These are phyloP conservation scores for Fonsecaea pedrosoi DNA, from an alignment of 2,329 filamentous ascomycete species.

Conservation along the genomic window DNA sequence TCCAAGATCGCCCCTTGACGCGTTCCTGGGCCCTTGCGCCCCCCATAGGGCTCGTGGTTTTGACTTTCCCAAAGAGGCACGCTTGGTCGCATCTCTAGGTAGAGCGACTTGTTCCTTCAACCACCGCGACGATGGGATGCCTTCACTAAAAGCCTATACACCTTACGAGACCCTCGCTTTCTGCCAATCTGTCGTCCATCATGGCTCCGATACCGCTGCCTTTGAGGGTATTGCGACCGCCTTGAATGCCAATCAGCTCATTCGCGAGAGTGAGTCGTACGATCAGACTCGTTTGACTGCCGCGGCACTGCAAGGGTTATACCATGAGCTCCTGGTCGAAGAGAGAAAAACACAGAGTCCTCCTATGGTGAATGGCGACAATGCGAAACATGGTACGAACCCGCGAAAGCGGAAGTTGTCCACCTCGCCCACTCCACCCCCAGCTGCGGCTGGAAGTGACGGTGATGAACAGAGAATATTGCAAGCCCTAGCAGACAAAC, in stretches of 20 bases:
- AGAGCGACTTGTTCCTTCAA: constrained; percentile 20
- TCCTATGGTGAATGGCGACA: constrained; percentile 44
- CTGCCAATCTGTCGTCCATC: constrained; percentile 76
- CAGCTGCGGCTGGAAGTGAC: constrained; percentile 14
- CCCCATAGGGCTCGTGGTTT: background rate
- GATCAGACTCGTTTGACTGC: constrained; percentile 76
- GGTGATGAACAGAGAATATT: constrained; percentile 28
- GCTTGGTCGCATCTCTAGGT: constrained; percentile 10
- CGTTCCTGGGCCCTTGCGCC: constrained; percentile 10
- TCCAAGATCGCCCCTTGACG: constrained; percentile 16
- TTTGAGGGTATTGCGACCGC: constrained; percentile 76
- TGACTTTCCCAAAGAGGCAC: background rate
- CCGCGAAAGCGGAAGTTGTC: constrained; percentile 78
- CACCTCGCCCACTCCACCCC: constrained; percentile 63
- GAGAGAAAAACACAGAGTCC: constrained; percentile 56
- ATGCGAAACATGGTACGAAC: constrained; percentile 47
- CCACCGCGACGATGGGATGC: constrained; percentile 56
- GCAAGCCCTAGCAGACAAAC: constrained; percentile 66
- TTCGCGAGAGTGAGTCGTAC: constrained; percentile 73
- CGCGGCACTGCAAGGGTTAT: constrained; percentile 79
- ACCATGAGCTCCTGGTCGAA: constrained; percentile 76
- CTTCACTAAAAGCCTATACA: constrained; percentile 72
- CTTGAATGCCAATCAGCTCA: constrained; percentile 74
- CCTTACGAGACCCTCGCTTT: constrained; percentile 84
- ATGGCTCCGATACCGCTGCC: constrained; percentile 69